phyloP scores from a whole-genome alignment of 805 yeast species.

The Diddensiella santjacobensis region DNA sequence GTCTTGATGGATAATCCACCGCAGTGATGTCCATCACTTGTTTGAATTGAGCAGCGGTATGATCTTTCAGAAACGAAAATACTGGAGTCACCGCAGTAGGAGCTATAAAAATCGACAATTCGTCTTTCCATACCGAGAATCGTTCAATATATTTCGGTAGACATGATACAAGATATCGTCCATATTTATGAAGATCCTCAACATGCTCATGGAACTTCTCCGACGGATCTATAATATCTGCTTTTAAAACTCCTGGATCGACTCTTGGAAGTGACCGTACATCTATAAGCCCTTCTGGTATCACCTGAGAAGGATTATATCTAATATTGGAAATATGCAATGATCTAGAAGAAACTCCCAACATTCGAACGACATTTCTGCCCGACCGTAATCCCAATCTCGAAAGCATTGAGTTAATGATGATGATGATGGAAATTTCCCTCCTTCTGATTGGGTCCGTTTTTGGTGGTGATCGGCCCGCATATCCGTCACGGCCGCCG shows the following conservation, averaged over 20 bases:
- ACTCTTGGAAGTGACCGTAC: conserved; percentile 31
- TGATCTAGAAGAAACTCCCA: not conserved
- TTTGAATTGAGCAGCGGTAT: conserved; percentile 77
- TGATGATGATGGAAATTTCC: too few species aligned
- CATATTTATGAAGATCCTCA: conserved; percentile 77
- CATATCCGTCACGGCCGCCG: not conserved
- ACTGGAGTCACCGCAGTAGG: conserved; percentile 75
- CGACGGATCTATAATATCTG: conserved; percentile 61
- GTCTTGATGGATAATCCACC: conserved; percentile 79
- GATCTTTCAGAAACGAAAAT: conserved; percentile 65
- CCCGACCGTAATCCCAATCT: not conserved
- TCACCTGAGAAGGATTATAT: conserved; percentile 9
- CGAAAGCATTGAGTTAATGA: conserved; percentile 3
- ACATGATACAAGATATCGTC: conserved; percentile 70
- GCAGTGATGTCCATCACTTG: conserved; percentile 78
- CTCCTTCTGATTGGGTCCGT: too few species aligned
- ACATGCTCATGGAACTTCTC: conserved; percentile 63
- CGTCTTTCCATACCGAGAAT: conserved; percentile 89
- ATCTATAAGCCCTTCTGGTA: conserved; percentile 34
- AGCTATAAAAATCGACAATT: conserved; percentile 68
- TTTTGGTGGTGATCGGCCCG: too few species aligned
- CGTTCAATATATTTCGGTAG: conserved; percentile 80
- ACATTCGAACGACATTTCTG: not conserved
- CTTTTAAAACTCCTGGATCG: conserved; percentile 20
- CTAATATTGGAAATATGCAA: not conserved